phyloP scores from a whole-genome alignment of 305 asterid species.

The Caryopteris hybrid region DNA sequence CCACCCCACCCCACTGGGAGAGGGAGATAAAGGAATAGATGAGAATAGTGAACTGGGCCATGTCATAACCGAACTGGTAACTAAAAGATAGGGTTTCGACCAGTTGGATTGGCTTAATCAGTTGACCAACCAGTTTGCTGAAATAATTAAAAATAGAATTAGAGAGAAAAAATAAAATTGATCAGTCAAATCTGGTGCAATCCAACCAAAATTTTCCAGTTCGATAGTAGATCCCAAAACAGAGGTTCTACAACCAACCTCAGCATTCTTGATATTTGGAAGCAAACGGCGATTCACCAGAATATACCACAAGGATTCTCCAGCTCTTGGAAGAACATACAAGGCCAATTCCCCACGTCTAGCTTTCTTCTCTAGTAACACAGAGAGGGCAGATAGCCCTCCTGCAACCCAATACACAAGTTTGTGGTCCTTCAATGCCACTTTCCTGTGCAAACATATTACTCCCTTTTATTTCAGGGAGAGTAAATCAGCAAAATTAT shows the following conservation, averaged over 20 bases:
- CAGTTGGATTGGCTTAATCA: neutral
- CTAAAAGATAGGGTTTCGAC: neutral
- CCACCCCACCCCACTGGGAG: neutral
- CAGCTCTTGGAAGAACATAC: conserved; percentile 97
- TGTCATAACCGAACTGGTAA: neutral
- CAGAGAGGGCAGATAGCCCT: conserved; percentile 81
- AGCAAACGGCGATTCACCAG: conserved; percentile 84
- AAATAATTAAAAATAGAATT: neutral
- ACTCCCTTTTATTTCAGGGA: conserved; percentile 59
- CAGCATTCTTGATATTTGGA: conserved; percentile 86
- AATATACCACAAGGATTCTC: conserved; percentile 93
- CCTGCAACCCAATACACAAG: conserved; percentile 94
- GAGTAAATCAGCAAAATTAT: conserved; percentile 29
- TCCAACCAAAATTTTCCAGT: too few species aligned
- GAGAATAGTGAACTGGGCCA: neutral
- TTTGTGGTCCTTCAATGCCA: conserved; percentile 90
- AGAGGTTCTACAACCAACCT: too few species aligned
- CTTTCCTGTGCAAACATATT: conserved; percentile 87
- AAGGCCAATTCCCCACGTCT: conserved; percentile 92
- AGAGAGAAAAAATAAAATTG: neutral
- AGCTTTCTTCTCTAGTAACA: conserved; percentile 89
- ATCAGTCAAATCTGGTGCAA: too few species aligned
- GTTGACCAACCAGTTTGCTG: neutral
- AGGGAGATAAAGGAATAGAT: neutral
- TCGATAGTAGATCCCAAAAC: too few species aligned